phyloP scores from a whole-genome alignment of 495 filamentous ascomycete genomes.

The Poronia punctata region DNA sequence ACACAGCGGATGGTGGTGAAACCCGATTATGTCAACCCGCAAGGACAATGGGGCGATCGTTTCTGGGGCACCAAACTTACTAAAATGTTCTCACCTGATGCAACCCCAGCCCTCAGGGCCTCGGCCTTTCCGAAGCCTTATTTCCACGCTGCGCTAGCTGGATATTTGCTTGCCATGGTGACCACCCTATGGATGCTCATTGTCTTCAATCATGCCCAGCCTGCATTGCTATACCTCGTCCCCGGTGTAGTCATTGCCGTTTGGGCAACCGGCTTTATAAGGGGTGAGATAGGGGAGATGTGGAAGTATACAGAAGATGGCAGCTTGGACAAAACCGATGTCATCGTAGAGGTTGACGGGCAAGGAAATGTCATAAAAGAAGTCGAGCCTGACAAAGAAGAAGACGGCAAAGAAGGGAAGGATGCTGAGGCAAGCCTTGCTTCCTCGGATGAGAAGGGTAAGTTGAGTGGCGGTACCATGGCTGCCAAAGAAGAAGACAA shows the following conservation, averaged over 20 bases:
- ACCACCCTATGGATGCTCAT: conserved; percentile 71
- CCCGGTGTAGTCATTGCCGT: conserved; percentile 70
- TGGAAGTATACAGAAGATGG: conserved; percentile 76
- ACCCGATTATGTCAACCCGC: conserved; percentile 51
- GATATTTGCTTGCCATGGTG: conserved; percentile 77
- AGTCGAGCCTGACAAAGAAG: conserved; percentile 6
- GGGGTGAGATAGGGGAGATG: conserved; percentile 65
- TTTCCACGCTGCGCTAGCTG: conserved; percentile 70
- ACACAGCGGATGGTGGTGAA: conserved; percentile 38
- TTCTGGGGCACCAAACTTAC: conserved; percentile 61
- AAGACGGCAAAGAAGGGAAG: background rate
- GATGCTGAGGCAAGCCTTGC: background rate
- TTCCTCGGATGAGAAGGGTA: conserved; percentile 3
- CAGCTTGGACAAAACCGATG: conserved; percentile 40
- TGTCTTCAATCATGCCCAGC: conserved; percentile 73
- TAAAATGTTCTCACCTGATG: conserved; percentile 25
- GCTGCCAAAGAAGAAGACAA: background rate
- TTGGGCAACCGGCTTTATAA: conserved; percentile 70
- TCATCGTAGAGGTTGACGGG: conserved; percentile 34
- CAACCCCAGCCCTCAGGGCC: conserved; percentile 37
- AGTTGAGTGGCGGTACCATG: background rate
- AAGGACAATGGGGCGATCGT: conserved; percentile 72
- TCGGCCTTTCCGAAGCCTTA: conserved; percentile 74
- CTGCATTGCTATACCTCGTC: conserved; percentile 88
- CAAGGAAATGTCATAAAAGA: conserved; percentile 24